Base-by-base conservation (phyloP, 495 filamentous ascomycete species). In the Mycothermus thermophilus region DNA sequence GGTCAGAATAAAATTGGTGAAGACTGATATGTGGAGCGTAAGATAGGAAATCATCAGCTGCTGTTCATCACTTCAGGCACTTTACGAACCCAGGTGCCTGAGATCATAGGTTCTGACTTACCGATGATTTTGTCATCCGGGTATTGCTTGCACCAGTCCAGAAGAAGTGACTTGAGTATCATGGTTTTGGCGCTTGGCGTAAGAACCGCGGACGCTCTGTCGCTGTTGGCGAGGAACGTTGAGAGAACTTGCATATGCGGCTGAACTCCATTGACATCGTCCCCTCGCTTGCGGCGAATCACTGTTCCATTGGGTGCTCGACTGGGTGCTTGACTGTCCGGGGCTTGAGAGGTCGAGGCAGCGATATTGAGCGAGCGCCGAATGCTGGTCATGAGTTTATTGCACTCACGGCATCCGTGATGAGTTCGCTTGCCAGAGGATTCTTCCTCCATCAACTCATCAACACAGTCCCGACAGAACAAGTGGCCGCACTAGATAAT, bases 51-150 rank as follows among this genome's bases (percentile, higher is more conserved):
- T n/a, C n/a, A n/a, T n/a, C n/a, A n/a, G n/a, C n/a, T n/a, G n/a
- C n/a, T n/a, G n/a, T n/a, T n/a, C n/a, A n/a, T n/a, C n/a, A n/a
- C n/a, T n/a, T n/a, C n/a, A n/a, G n/a, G n/a, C n/a, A n/a, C n/a
- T n/a, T n/a, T n/a, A n/a, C n/a, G n/a, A n/a, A n/a, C n/a, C n/a
- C n/a, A n/a, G n/a, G n/a, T n/a, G n/a, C n/a, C n/a, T n/a, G n/a
- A n/a, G n/a, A n/a, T n/a, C n/a, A n/a, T n/a, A n/a, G n/a, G n/a
- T n/a, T n/a, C n/a, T n/a, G n/a, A n/a, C 35, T 43, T 14, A 47
- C 40, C 28, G 6, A 54, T 42, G 16, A 61, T n/a, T 55, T 59
- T 59, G 42, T 61, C 55, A 1, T 35, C 29, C 0, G 58, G 58
- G 0, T 46, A 40, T 10, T 48, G 34, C 0, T 21, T 17, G 22